Percentiles rank a stretch among this genome's conserved stretches.
phyloP scores from a whole-genome alignment of 176 grass and related monocot genomes.

The Ampelocalamus luodianensis region DNA sequence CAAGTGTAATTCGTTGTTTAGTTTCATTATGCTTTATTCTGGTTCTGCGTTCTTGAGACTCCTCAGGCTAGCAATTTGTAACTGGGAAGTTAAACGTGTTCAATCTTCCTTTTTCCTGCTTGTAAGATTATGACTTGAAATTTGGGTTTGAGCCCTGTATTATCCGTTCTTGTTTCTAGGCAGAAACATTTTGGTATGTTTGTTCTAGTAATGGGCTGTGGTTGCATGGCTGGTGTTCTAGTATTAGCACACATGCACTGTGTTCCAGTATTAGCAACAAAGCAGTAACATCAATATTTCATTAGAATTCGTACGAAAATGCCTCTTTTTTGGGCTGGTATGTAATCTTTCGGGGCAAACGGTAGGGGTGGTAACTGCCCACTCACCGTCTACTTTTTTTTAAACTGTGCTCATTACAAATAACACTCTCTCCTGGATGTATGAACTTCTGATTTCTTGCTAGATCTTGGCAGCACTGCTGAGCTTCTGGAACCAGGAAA shows the following conservation, averaged over 20 bases:
- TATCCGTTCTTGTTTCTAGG: neutral
- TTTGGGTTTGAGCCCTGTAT: slow-evolving; percentile 10
- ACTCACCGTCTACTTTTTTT: neutral
- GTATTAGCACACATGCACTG: neutral
- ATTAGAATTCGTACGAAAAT: neutral
- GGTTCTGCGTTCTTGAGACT: neutral
- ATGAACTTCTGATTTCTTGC: neutral
- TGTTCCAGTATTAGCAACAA: neutral
- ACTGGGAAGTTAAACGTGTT: neutral
- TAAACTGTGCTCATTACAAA: neutral
- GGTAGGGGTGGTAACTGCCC: neutral
- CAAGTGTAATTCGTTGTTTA: slow-evolving; percentile 7
- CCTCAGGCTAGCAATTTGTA: slow-evolving; percentile 14
- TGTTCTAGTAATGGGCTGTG: neutral
- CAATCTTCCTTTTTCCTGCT: neutral
- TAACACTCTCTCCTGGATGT: neutral
- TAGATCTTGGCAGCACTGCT: neutral
- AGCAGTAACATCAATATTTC: neutral
- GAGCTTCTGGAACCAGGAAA: neutral
- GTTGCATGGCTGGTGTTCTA: neutral
- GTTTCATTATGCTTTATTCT: slow-evolving; percentile 5
- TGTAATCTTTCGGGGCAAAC: neutral
- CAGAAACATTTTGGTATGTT: neutral
- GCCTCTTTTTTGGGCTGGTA: neutral
- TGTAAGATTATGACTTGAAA: slow-evolving; percentile 25